phyloP scores from a whole-genome alignment of 2,329 filamentous ascomycete genomes.

The Diaporthe destruens region DNA sequence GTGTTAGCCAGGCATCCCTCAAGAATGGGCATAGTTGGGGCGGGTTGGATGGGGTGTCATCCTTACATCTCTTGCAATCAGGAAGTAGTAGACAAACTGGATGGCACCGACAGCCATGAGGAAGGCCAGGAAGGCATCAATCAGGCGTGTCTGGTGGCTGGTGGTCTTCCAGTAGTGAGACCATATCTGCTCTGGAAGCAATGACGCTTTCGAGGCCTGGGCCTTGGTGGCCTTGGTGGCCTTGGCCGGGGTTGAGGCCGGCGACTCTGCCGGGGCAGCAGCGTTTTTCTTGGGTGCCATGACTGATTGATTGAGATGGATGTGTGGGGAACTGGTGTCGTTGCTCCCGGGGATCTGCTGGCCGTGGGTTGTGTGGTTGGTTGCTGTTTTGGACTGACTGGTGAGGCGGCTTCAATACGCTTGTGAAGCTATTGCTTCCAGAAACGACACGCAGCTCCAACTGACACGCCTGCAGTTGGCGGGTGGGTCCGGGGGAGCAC shows the following conservation, averaged over 20 bases:
- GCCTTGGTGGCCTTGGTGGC: conserved; percentile 30
- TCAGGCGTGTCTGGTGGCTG: conserved; percentile 89
- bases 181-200: conserved; percentile 57
- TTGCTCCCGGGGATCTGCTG: neutral
- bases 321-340: neutral
- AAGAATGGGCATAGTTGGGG: no score
- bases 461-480: conserved; percentile 16
- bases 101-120: conserved; percentile 86
- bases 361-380: neutral
- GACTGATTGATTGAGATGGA: neutral
- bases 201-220: conserved; percentile 15
- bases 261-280: conserved; percentile 12
- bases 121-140: conserved; percentile 92
- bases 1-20: conserved; percentile 43
- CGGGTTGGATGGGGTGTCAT: conserved; percentile 45
- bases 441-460: conserved; percentile 41
- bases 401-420: neutral
- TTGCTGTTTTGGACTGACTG: neutral
- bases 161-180: conserved; percentile 86
- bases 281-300: conserved; percentile 41
- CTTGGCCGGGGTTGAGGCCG: conserved; percentile 3
- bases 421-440: conserved; percentile 26
- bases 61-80: conserved; percentile 94
- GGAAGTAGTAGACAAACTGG: conserved; percentile 92
- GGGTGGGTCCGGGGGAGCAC: conserved; percentile 15